phyloP scores from a whole-genome alignment of 179 eudicot species.

The Patellifolia procumbens region DNA sequence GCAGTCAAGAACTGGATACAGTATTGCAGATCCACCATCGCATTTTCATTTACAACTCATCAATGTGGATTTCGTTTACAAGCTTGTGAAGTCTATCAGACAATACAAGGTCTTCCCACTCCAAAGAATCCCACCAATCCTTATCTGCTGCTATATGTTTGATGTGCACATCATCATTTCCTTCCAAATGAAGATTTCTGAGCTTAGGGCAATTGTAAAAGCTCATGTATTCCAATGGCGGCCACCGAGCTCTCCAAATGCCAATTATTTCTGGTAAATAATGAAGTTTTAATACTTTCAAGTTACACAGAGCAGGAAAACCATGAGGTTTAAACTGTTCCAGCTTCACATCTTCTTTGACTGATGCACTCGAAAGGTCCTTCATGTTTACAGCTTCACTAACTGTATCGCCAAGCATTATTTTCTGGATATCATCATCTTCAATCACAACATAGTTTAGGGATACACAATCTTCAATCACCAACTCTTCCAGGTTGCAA shows the following conservation, averaged over 20 bases:
- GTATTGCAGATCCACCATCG: too few relatives aligned
- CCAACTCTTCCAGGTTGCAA: conserved; percentile 27
- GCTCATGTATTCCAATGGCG: conserved; percentile 23
- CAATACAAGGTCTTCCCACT: conserved; percentile 22
- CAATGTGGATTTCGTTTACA: conserved; percentile 9
- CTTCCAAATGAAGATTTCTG: conserved; percentile 22
- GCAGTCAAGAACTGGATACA: too few relatives aligned
- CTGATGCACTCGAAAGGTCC: too few relatives aligned
- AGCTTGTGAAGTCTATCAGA: background rate
- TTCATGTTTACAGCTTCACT: background rate
- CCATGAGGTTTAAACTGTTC: background rate
- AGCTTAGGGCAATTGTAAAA: conserved; percentile 30
- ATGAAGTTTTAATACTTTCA: conserved; percentile 31
- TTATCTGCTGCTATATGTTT: conserved; percentile 28
- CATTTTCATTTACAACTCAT: conserved; percentile 17
- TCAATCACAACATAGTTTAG: conserved; percentile 22
- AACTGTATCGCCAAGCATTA: background rate
- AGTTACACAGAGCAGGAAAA: conserved; percentile 6
- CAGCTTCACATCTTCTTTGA: too few relatives aligned
- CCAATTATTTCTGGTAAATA: conserved; percentile 22
- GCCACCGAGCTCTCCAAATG: conserved; percentile 31
- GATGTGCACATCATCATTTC: conserved; percentile 14
- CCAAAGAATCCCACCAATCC: conserved; percentile 33
- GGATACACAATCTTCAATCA: conserved; percentile 30
- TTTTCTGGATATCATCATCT: conserved; percentile 2